Conservation (phyloP, 257 asterid genomes). For the Ocimum tenuiflorum region DNA sequence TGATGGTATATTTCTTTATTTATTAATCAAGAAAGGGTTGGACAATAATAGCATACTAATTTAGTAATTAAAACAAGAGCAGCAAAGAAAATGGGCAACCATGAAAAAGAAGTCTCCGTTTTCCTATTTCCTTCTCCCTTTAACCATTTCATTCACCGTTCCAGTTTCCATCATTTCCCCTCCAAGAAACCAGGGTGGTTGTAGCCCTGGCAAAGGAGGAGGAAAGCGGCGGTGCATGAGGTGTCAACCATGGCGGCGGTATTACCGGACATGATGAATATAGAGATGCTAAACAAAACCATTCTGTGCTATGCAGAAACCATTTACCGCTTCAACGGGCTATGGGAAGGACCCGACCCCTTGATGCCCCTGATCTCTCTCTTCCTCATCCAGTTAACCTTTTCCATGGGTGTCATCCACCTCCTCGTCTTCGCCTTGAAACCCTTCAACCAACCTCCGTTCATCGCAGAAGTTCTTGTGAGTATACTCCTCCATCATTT, state of each 20-base stretch:
- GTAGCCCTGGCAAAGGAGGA: not conserved
- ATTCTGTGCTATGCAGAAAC: constrained; percentile 63
- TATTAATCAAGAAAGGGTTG: too few relatives aligned
- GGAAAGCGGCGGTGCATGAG: constrained; percentile 19
- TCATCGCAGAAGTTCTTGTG: constrained; percentile 69
- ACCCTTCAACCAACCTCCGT: constrained; percentile 69
- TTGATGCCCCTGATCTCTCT: constrained; percentile 77
- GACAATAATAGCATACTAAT: not conserved
- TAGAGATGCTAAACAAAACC: constrained; percentile 29
- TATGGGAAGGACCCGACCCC: constrained; percentile 97
- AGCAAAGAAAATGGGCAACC: constrained; percentile 24
- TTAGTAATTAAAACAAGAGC: not conserved
- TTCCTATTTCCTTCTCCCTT: not conserved
- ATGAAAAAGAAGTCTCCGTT: not conserved
- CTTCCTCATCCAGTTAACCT: constrained; percentile 62
- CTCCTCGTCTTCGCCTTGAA: constrained; percentile 36
- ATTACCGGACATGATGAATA: constrained; percentile 8
- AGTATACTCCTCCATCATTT: constrained; percentile 6
- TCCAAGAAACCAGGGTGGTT: constrained; percentile 15
- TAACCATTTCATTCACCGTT: not conserved
- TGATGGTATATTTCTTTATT: too few relatives aligned
- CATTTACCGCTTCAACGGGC: constrained; percentile 75
- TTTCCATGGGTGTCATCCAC: constrained; percentile 50
- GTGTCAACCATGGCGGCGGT: constrained; percentile 15
- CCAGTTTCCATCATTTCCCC: not conserved